Percentiles rank a stretch among this genome's conserved stretches.
These are phyloP conservation scores for Lycium ferocissimum DNA, from an alignment of 257 asterid genomes.

Conservation along the genomic window DNA sequence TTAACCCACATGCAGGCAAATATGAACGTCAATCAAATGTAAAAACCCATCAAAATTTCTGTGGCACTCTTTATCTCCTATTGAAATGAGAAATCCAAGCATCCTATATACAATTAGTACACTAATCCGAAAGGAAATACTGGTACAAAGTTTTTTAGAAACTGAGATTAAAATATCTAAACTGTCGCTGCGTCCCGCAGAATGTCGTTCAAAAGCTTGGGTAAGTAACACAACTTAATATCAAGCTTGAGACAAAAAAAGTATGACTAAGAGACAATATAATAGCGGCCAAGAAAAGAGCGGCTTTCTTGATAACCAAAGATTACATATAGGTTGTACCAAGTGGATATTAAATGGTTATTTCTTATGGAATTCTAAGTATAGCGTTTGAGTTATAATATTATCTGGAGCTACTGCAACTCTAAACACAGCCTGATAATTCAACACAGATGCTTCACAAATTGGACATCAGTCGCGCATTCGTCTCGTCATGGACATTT, in stretches of 20 bases:
- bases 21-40: not conserved
- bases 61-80: not conserved
- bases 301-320: not conserved
- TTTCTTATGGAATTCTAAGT: conserved; percentile 12
- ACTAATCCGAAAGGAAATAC: not conserved
- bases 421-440: not conserved
- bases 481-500: not conserved
- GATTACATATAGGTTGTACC: conserved; percentile 19
- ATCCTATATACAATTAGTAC: not conserved
- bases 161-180: not conserved
- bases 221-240: not conserved
- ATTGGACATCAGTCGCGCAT: not conserved
- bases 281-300: not conserved
- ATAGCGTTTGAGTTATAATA: not conserved
- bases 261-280: not conserved
- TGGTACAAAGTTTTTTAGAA: not conserved
- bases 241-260: not conserved
- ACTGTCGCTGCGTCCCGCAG: not conserved
- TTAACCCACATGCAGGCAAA: not conserved
- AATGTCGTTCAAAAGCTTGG: not conserved
- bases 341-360: conserved; percentile 18
- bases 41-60: not conserved
- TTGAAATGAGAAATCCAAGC: not conserved
- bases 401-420: conserved; percentile 12
- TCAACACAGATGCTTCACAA: not conserved